Evolutionary conservation across 1,284 basidiomycete genomes (phyloP).

Genomic region (Ganoderma boninense): DNA sequence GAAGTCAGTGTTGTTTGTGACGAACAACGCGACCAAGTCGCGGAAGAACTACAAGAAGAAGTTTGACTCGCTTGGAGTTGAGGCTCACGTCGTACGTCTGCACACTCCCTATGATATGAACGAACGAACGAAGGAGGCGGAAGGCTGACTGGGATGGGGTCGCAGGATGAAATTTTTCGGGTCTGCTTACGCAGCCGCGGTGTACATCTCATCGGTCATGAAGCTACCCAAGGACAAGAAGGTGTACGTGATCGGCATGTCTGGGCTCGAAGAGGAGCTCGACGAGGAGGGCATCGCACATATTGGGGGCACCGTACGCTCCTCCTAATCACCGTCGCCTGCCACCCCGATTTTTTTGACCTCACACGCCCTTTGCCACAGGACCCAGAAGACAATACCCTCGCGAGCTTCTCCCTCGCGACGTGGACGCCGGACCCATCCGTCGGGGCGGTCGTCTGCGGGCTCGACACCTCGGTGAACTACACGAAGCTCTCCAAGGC

Average conservation of each 20-base stretch:
- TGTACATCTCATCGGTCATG: conserved; percentile 91
- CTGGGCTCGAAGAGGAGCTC: conserved; percentile 93
- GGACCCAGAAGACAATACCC: conserved; percentile 86
- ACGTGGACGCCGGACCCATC: conserved; percentile 77
- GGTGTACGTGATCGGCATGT: conserved; percentile 96
- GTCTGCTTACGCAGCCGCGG: conserved; percentile 93
- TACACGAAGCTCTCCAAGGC: conserved; percentile 96
- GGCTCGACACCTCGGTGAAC: conserved; percentile 82
- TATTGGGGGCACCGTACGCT: conserved; percentile 86
- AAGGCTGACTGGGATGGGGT: background rate
- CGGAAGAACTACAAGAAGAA: conserved; percentile 88
- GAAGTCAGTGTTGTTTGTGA: conserved; percentile 94
- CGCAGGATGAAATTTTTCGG: conserved; percentile 93
- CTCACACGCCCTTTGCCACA: conserved; percentile 41
- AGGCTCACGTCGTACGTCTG: conserved; percentile 80
- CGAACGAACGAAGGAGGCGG: background rate
- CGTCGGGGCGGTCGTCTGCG: conserved; percentile 92
- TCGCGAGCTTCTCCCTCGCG: conserved; percentile 77
- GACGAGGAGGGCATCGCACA: conserved; percentile 82
- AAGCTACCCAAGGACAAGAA: conserved; percentile 92
- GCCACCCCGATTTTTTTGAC: background rate
- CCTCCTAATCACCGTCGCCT: background rate
- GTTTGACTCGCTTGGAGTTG: conserved; percentile 89
- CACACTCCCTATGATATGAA: background rate
- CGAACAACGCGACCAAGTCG: conserved; percentile 98